Percentiles rank a stretch among this genome's conserved stretches.
Conservation (phyloP, 2,329 filamentous ascomycete genomes). For the Botryotinia convoluta region DNA sequence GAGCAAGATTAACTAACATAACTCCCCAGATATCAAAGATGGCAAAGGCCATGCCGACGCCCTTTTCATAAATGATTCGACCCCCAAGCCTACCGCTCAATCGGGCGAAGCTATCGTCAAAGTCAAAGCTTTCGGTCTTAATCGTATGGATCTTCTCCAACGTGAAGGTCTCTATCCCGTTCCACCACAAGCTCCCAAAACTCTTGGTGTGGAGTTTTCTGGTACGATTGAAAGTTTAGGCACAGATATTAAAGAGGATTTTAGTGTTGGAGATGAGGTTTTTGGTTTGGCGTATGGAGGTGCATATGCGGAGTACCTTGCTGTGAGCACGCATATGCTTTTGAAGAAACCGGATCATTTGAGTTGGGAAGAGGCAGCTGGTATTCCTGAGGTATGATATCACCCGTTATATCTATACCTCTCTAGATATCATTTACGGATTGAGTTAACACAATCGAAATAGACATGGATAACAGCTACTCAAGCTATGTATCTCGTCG, state of each 20-base stretch:
- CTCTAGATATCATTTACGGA: background rate
- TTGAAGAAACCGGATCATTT: slow-evolving; percentile 74
- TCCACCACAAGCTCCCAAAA: slow-evolving; percentile 66
- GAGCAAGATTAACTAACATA: background rate
- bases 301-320: slow-evolving; percentile 84
- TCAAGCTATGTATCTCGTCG: slow-evolving; percentile 82
- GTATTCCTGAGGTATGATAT: slow-evolving; percentile 68
- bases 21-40: slow-evolving; percentile 48
- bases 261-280: slow-evolving; percentile 74
- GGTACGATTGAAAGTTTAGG: slow-evolving; percentile 61
- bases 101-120: slow-evolving; percentile 75
- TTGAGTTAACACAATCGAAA: background rate
- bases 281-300: slow-evolving; percentile 90
- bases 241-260: slow-evolving; percentile 49
- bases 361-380: slow-evolving; percentile 72
- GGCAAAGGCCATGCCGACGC: slow-evolving; percentile 54
- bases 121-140: slow-evolving; percentile 80
- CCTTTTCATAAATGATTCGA: slow-evolving; percentile 52
- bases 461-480: slow-evolving; percentile 84
- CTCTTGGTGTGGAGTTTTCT: slow-evolving; percentile 75
- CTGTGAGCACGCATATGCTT: slow-evolving; percentile 74
- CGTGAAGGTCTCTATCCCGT: slow-evolving; percentile 71
- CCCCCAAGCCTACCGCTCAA: slow-evolving; percentile 50
- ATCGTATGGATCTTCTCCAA: slow-evolving; percentile 80
- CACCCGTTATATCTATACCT: background rate